Conservation (phyloP, 805 yeast genomes). For the Candida ficus region DNA sequence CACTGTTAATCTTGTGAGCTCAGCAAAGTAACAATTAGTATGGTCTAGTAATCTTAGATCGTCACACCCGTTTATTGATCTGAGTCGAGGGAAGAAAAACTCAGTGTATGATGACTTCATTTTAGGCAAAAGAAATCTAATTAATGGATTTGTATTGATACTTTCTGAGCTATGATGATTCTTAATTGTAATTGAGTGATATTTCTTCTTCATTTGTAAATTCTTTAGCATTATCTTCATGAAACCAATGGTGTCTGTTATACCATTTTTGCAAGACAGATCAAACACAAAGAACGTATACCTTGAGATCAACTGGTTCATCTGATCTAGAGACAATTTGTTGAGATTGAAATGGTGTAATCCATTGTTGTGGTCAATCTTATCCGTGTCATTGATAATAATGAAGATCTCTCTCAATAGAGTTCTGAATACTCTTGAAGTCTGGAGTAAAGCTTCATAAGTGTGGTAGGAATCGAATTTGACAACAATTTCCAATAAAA, state of each 20-base stretch:
- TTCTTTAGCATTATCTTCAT: conserved; percentile 14
- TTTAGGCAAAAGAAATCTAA: conserved; percentile 16
- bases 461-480: conserved; percentile 10
- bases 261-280: conserved; percentile 2
- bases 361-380: neutral
- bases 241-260: conserved; percentile 3
- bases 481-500: conserved; percentile 9
- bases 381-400: conserved; percentile 8
- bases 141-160: conserved; percentile 9
- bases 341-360: conserved; percentile 7
- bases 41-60: conserved; percentile 21
- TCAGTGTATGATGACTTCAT: conserved; percentile 16
- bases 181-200: conserved; percentile 13
- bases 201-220: conserved; percentile 8
- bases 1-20: conserved; percentile 13
- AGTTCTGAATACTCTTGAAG: conserved; percentile 5
- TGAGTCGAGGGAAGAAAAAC: conserved; percentile 13
- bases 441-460: conserved; percentile 9
- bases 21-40: conserved; percentile 17
- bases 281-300: conserved; percentile 16
- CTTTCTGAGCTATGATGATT: conserved; percentile 1
- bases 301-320: conserved; percentile 3
- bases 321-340: conserved; percentile 7
- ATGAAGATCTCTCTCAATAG: conserved; percentile 10
- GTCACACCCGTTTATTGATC: conserved; percentile 16